Conservation (phyloP, 2,329 filamentous ascomycete species). For the Colletotrichum echinochloae region DNA sequence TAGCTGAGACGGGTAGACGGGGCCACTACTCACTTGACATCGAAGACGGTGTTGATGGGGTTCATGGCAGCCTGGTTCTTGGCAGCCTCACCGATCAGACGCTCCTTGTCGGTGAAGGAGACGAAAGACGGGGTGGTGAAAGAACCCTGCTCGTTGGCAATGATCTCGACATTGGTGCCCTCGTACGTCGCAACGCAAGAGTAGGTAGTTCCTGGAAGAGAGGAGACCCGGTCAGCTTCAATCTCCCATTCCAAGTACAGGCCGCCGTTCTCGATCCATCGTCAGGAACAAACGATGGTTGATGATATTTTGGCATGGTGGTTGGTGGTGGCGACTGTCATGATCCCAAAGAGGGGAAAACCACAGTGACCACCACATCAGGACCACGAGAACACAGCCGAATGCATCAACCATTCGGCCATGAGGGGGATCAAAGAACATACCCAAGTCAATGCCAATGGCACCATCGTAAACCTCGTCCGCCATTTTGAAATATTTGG, state of each 20-base stretch:
- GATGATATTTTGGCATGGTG: conserved; percentile 4
- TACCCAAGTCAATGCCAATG: conserved; percentile 99
- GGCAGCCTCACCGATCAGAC: conserved; percentile 98
- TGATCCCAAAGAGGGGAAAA: background rate
- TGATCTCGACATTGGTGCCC: conserved; percentile 99
- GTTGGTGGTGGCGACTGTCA: background rate
- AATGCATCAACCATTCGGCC: conserved; percentile 26
- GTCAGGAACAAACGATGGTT: background rate
- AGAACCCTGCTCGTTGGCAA: conserved; percentile 99
- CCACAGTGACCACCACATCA: conserved; percentile 29
- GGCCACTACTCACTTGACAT: conserved; percentile 88
- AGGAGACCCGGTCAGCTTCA: conserved; percentile 42
- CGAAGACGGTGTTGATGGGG: conserved; percentile 97
- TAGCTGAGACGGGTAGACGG: conserved; percentile 4
- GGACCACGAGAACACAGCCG: conserved; percentile 24
- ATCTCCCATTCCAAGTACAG: conserved; percentile 1
- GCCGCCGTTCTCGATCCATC: background rate
- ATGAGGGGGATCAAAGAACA: conserved; percentile 51
- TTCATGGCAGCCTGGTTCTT: conserved; percentile 99
- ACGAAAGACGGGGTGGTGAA: conserved; percentile 99
- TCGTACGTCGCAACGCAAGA: conserved; percentile 99
- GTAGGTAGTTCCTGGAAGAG: conserved; percentile 89
- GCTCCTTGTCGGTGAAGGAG: conserved; percentile 98
- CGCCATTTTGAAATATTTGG: conserved; percentile 76
- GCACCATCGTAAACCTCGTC: conserved; percentile 99